Conservation (phyloP, 1,139 yeast species). For the Pichia sp. region DNA sequence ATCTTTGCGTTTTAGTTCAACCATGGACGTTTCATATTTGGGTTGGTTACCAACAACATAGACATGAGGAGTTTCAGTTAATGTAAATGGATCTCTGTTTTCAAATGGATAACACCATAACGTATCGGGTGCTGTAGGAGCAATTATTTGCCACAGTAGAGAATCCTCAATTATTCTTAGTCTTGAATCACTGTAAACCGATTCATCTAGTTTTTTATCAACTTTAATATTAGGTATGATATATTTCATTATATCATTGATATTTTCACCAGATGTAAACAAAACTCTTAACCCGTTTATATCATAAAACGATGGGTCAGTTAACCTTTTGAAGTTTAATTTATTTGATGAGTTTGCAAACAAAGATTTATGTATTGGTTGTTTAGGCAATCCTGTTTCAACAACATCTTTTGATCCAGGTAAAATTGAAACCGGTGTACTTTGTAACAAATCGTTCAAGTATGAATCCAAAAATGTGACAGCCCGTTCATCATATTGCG, state of each 20-base stretch:
- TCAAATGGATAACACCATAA: constrained; percentile 81
- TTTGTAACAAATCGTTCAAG: constrained; percentile 48
- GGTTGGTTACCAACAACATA: constrained; percentile 84
- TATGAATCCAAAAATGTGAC: constrained; percentile 47
- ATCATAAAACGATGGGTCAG: constrained; percentile 75
- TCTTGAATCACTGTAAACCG: constrained; percentile 29
- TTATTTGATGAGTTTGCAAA: constrained; percentile 45
- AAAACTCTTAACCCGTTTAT: constrained; percentile 50
- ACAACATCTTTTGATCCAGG: constrained; percentile 87
- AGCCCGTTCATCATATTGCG: constrained; percentile 43
- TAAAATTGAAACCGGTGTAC: constrained; percentile 67
- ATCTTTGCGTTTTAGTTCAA: constrained; percentile 31
- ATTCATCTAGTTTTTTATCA: constrained; percentile 26
- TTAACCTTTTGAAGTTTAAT: constrained; percentile 41
- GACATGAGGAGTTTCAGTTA: constrained; percentile 75
- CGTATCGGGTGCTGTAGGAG: constrained; percentile 97
- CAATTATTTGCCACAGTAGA: constrained; percentile 75
- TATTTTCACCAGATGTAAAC: constrained; percentile 81
- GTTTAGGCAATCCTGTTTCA: constrained; percentile 82
- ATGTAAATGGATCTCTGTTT: constrained; percentile 74
- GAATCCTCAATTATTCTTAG: constrained; percentile 60
- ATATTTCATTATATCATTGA: constrained; percentile 70
- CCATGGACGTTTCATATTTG: constrained; percentile 37
- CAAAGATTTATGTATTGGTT: constrained; percentile 72
- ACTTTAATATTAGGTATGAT: constrained; percentile 34